A percentile compares a stretch with the other conserved stretches of the same genome.
Conservation (phyloP, 768 basidiomycete species). For the Chalciporus piperatus region DNA sequence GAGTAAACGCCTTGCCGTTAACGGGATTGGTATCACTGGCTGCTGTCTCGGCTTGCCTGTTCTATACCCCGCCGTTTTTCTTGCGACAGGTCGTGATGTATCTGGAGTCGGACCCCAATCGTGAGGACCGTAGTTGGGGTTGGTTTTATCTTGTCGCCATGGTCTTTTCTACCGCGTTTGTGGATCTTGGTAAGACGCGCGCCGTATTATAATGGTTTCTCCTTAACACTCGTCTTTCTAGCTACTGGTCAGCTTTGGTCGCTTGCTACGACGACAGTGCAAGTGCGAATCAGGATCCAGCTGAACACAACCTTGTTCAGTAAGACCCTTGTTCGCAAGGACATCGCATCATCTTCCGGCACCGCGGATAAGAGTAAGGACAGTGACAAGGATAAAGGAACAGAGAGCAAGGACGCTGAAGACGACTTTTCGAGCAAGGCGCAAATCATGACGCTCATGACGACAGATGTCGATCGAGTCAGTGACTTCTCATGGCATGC, state of each 20-base stretch:
- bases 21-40: conserved; percentile 48
- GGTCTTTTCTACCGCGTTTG: conserved; percentile 42
- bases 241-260: conserved; percentile 73
- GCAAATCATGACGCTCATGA: conserved; percentile 95
- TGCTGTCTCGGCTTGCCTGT: conserved; percentile 54
- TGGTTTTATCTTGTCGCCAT: conserved; percentile 65
- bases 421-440: conserved; percentile 65
- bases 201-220: background rate
- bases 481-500: conserved; percentile 81
- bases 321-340: conserved; percentile 85
- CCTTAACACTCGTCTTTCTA: conserved; percentile 24
- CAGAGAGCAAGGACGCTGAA: conserved; percentile 32
- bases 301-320: conserved; percentile 82
- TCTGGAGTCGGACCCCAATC: conserved; percentile 58
- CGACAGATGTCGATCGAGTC: conserved; percentile 89
- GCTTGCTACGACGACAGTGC: conserved; percentile 62
- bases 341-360: conserved; percentile 65
- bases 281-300: conserved; percentile 69
- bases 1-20: conserved; percentile 49
- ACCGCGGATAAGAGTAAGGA: conserved; percentile 25
- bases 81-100: conserved; percentile 58
- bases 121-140: conserved; percentile 64
- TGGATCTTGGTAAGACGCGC: conserved; percentile 40
- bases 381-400: conserved; percentile 14
- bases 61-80: conserved; percentile 64